These are phyloP conservation scores for Exophiala bonariae DNA, from an alignment of 2,329 filamentous ascomycete genomes.

Conservation along the genomic window DNA sequence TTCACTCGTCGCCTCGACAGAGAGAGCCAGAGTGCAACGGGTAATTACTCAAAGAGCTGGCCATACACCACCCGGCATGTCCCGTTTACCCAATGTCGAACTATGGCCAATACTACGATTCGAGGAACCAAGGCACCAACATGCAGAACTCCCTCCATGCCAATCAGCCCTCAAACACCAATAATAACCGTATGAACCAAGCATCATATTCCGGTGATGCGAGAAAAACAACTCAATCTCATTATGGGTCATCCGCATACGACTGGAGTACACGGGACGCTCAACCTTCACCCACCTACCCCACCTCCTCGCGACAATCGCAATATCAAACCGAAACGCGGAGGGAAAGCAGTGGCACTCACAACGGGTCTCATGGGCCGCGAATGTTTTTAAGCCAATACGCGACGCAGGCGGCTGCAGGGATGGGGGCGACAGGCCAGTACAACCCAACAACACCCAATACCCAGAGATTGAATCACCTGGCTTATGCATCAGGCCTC, in stretches of 20 bases:
- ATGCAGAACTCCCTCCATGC: conserved; percentile 12
- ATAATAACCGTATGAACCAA: conserved; percentile 9
- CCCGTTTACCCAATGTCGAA: conserved; percentile 15
- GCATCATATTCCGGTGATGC: conserved; percentile 10
- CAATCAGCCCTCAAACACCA: conserved; percentile 3
- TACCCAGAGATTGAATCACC: conserved; percentile 23
- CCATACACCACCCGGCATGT: conserved; percentile 21
- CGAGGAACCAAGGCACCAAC: conserved; percentile 14
- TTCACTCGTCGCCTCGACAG: no score
- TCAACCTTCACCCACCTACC: conserved; percentile 18
- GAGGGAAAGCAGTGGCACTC: conserved; percentile 3
- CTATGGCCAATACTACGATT: conserved; percentile 18
- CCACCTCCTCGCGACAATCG: conserved; percentile 12
- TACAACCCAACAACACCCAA: conserved; percentile 7
- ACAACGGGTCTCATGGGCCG: conserved; percentile 10
- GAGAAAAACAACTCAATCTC: conserved; percentile 3
- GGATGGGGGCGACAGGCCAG: conserved; percentile 2
- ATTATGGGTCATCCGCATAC: conserved; percentile 19
- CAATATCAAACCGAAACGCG: conserved; percentile 10
- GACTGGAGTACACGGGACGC: conserved; percentile 17
- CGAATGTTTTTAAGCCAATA: conserved; percentile 6
- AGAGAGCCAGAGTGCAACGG: neutral
- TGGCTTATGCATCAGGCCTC: conserved; percentile 28
- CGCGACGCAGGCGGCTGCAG: conserved; percentile 6
- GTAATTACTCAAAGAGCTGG: no score